These are phyloP conservation scores for Hirsutella thompsonii DNA, from an alignment of 2,329 filamentous ascomycete species.

Conservation along the genomic window DNA sequence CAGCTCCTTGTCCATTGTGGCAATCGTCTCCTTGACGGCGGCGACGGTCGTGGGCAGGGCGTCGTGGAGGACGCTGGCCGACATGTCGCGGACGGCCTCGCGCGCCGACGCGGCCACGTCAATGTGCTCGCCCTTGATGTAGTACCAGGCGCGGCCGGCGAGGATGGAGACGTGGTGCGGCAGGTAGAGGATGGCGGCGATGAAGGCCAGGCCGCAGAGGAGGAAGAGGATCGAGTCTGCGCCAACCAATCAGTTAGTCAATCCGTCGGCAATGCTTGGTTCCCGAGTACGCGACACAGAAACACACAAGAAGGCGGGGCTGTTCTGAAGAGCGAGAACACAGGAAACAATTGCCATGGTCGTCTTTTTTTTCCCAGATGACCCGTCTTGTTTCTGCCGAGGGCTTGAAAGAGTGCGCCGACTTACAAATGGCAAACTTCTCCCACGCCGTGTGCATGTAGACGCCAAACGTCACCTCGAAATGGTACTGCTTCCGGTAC, in stretches of 20 bases:
- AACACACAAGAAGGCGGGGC: too few relatives aligned
- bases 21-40: constrained; percentile 10
- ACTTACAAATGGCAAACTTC: constrained; percentile 93
- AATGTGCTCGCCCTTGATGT: constrained; percentile 71
- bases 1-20: constrained; percentile 20
- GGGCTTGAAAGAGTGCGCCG: too few relatives aligned
- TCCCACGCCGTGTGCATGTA: constrained; percentile 97
- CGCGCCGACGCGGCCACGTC: constrained; percentile 26
- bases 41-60: constrained; percentile 8
- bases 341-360: too few relatives aligned
- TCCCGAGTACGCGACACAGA: too few relatives aligned
- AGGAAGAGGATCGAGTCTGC: constrained; percentile 86
- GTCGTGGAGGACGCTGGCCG: constrained; percentile 14
- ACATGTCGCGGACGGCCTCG: constrained; percentile 18
- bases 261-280: too few relatives aligned
- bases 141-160: constrained; percentile 81
- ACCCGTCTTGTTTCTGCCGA: too few relatives aligned
- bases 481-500: constrained; percentile 91
- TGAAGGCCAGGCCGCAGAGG: constrained; percentile 71
- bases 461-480: constrained; percentile 90
- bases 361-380: too few relatives aligned
- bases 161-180: constrained; percentile 81
- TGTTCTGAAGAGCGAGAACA: too few relatives aligned
- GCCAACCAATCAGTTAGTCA: too few relatives aligned
- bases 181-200: constrained; percentile 83